Evolutionary conservation across 805 yeast genomes (phyloP).

Genomic region (Candida takata): DNA sequence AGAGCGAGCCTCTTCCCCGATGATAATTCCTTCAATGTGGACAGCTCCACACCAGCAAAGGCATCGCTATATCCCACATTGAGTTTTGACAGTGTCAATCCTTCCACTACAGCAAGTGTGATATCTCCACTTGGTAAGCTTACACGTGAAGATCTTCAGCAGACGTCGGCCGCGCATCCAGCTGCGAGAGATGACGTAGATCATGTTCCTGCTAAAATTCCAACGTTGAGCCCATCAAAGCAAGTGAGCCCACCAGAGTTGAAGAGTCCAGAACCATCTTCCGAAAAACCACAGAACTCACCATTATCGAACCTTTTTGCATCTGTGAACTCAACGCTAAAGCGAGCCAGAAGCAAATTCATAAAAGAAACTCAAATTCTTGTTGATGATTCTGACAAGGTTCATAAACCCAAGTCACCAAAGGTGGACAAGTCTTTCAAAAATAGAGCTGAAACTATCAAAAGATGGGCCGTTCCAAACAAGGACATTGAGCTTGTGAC

Average conservation of each 20-base stretch:
- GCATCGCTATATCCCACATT: slow-evolving; percentile 18
- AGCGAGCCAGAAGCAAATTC: slow-evolving; percentile 18
- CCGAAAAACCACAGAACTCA: slow-evolving; percentile 10
- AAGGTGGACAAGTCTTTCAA: neutral
- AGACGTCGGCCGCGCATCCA: neutral
- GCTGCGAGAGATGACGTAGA: neutral
- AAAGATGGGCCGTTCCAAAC: neutral
- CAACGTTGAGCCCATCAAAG: slow-evolving; percentile 3
- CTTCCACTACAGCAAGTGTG: slow-evolving; percentile 5
- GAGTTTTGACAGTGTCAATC: slow-evolving; percentile 6
- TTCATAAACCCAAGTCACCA: slow-evolving; percentile 1
- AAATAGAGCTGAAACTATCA: neutral
- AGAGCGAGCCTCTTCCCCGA: slow-evolving; percentile 16
- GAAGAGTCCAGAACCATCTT: slow-evolving; percentile 9
- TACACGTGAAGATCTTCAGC: neutral
- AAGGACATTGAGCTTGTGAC: slow-evolving; percentile 5
- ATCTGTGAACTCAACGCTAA: slow-evolving; percentile 20
- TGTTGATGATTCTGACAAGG: slow-evolving; percentile 5
- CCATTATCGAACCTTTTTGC: slow-evolving; percentile 22
- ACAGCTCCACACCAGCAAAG: neutral
- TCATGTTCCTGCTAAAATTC: neutral
- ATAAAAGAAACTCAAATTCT: slow-evolving; percentile 13
- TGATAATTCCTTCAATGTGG: neutral
- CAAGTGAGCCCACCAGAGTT: slow-evolving; percentile 3
- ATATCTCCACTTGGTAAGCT: slow-evolving; percentile 6